Base-by-base conservation (phyloP, 192 early-diverging fungal genomes). In the Gonapodya sp. region DNA sequence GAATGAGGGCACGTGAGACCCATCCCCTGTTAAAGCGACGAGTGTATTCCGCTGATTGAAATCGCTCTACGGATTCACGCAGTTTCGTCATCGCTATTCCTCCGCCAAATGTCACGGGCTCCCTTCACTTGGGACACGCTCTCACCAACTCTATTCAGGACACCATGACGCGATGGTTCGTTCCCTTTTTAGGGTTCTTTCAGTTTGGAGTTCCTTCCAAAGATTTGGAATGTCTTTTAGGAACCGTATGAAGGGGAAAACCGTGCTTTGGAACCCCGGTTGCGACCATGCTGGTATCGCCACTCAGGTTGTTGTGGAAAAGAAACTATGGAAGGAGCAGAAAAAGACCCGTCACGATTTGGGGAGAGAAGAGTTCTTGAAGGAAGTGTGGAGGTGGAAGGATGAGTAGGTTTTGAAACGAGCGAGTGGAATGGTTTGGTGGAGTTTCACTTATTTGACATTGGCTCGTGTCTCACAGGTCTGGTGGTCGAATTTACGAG, bases 41-140 rank as follows among this genome's bases (percentile, higher is more conserved):
- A 2, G 24, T 73, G n/a, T n/a, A 73, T 73, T 24, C n/a, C n/a
- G n/a, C n/a, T n/a, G n/a, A n/a, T n/a, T n/a, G n/a, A n/a, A n/a
- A n/a, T n/a, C n/a, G n/a, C n/a, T n/a, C n/a, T n/a, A n/a, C n/a
- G n/a, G 82, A 91, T 88, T 78, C 86, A 92, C 14, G 93, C 93
- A 80, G 96, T 95, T 79, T 84, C 89, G 34, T 97, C 35, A 91
- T 99, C 82, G 92, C 96, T n/a, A 92, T 94, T 18, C 98, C 96
- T 16, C 98, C 98, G 83, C 98, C 98, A n/a, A 99, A 99, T 85
- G 94, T 99, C 72, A 99, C 98, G 30, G 98, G 98, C 80, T 91
- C 92, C 79, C 92, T 99, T 75, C 97, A 99, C 83, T 92, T 97
- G 81, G 90, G 98, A 31, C 98, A 99, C 82, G 96, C 93, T 2